Evolutionary conservation across 495 filamentous ascomycete genomes (phyloP).

Genomic region (Podospora tetraspora): DNA sequence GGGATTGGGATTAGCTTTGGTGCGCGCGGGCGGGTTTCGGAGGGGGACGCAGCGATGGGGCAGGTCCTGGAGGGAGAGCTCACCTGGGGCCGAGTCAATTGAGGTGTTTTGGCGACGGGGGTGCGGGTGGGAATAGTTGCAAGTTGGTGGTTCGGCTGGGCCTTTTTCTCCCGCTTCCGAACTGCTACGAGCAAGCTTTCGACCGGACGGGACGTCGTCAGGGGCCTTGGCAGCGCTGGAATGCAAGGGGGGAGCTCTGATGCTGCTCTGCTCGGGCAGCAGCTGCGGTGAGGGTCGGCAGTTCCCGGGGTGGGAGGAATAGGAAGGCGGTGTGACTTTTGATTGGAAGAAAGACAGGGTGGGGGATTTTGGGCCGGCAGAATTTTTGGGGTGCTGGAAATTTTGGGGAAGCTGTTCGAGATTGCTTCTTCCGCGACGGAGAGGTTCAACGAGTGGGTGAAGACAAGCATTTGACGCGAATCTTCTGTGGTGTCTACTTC

Average conservation of each 20-base stretch:
- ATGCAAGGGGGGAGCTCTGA: not conserved
- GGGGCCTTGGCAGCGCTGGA: not conserved
- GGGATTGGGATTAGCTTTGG: not conserved
- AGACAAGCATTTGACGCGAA: not conserved
- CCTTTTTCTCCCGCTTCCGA: not conserved
- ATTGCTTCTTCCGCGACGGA: not conserved
- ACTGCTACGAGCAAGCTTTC: not conserved
- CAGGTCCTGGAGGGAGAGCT: not conserved
- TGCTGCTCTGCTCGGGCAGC: not conserved
- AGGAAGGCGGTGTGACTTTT: not conserved
- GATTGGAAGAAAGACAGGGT: not conserved
- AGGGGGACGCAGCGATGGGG: not conserved
- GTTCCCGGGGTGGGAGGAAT: not conserved
- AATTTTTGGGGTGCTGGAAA: constrained; percentile 25
- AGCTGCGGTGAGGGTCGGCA: not conserved
- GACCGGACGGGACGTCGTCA: not conserved
- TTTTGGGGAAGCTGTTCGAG: constrained; percentile 21
- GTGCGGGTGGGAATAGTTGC: not conserved
- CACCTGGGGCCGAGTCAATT: not conserved
- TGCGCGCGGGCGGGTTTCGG: not conserved
- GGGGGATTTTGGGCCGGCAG: constrained; percentile 27
- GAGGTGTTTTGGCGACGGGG: not conserved
- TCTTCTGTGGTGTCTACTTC: not conserved
- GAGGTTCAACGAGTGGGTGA: not conserved
- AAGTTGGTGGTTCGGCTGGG: not conserved